A percentile compares a stretch with the other conserved stretches of the same genome.
These are phyloP conservation scores for Pugionium dolabratum DNA, from an alignment of 345 rosid species.

Conservation along the genomic window DNA sequence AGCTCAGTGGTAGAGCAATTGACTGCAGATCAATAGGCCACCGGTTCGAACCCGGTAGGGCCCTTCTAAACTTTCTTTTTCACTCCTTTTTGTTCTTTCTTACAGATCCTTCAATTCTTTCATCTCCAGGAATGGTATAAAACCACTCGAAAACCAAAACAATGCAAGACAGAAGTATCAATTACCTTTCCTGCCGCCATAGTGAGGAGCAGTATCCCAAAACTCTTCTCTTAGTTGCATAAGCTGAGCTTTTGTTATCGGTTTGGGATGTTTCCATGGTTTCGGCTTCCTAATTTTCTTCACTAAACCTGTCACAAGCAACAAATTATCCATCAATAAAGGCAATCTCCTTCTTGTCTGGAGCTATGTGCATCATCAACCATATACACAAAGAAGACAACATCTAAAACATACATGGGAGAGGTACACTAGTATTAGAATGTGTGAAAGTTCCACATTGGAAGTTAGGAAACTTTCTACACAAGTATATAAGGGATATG, in stretches of 20 bases:
- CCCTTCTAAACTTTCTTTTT: not conserved
- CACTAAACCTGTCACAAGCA: constrained; percentile 42
- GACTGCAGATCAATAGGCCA: constrained; percentile 84
- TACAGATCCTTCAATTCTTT: no score
- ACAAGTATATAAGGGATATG: no score
- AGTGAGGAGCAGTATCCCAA: constrained; percentile 98
- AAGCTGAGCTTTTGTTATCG: constrained; percentile 70
- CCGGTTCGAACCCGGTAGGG: constrained; percentile 22
- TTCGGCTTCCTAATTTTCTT: constrained; percentile 88
- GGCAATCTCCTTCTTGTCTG: not conserved
- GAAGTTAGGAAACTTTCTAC: no score
- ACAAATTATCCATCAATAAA: constrained; percentile 13
- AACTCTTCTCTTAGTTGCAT: constrained; percentile 81
- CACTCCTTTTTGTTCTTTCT: no score
- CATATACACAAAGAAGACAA: no score
- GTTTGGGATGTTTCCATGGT: constrained; percentile 85
- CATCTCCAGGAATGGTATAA: no score
- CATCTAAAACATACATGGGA: no score
- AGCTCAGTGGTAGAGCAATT: constrained; percentile 85
- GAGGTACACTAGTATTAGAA: no score
- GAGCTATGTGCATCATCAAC: not conserved
- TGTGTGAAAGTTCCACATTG: no score
- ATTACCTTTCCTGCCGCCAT: constrained; percentile 83
- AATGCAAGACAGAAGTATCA: no score
- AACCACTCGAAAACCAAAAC: no score